Percentiles rank a stretch among this genome's conserved stretches.
Evolutionary conservation across 2,329 filamentous ascomycete species (phyloP).

Genomic region (Paecilomyces sp.): DNA sequence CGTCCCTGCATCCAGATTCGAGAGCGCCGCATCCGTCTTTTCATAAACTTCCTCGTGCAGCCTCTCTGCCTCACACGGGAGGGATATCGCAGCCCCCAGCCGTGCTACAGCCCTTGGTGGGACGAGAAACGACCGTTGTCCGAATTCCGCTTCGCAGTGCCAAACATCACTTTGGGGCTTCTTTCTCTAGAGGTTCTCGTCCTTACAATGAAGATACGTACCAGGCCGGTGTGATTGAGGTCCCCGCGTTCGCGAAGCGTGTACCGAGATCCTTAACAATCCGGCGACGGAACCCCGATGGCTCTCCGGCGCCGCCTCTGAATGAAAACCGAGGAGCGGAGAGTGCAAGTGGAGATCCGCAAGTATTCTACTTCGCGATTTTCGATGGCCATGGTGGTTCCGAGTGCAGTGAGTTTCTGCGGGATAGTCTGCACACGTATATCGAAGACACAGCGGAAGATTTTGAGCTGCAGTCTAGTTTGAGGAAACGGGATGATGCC

Average conservation of each 20-base stretch:
- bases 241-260: slow-evolving; percentile 86
- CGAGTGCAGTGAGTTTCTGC: slow-evolving; percentile 81
- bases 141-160: slow-evolving; percentile 88
- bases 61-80: slow-evolving; percentile 69
- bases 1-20: slow-evolving; percentile 84
- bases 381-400: slow-evolving; percentile 93
- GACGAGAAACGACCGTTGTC: slow-evolving; percentile 83
- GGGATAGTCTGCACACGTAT: slow-evolving; percentile 78
- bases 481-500: slow-evolving; percentile 40
- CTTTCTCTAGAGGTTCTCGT: slow-evolving; percentile 70
- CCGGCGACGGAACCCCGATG: slow-evolving; percentile 15
- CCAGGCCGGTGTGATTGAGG: slow-evolving; percentile 86
- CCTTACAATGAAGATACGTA: slow-evolving; percentile 90
- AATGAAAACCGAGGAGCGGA: slow-evolving; percentile 62
- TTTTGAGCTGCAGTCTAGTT: slow-evolving; percentile 72
- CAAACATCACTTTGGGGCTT: slow-evolving; percentile 90
- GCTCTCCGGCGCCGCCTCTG: slow-evolving; percentile 21
- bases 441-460: slow-evolving; percentile 71
- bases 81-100: slow-evolving; percentile 44
- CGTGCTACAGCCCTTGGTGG: slow-evolving; percentile 53
- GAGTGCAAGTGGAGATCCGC: slow-evolving; percentile 77
- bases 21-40: slow-evolving; percentile 56
- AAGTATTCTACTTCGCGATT: slow-evolving; percentile 94
- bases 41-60: slow-evolving; percentile 80
- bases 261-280: slow-evolving; percentile 59